A percentile compares a stretch with the other conserved stretches of the same genome.
Conservation (phyloP, 2,329 filamentous ascomycete species). For the Graphiopsis chlorocephala region DNA sequence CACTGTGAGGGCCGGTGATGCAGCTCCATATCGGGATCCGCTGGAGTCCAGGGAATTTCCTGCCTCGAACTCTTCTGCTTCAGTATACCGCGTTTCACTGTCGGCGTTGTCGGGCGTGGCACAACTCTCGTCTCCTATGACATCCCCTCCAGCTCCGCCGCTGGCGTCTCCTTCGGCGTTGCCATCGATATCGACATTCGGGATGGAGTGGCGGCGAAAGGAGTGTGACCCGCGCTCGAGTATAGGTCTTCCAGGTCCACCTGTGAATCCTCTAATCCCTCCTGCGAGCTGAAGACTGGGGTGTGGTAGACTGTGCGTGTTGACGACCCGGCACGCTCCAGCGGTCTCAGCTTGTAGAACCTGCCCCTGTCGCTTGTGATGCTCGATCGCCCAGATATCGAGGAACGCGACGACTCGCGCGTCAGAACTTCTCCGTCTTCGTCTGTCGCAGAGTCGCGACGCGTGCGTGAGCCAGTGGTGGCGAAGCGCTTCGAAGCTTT, state of each 20-base stretch:
- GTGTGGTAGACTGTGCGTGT: constrained; percentile 13
- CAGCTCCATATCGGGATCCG: background rate
- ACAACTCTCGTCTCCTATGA: background rate
- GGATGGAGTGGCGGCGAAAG: background rate
- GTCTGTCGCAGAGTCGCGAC: background rate
- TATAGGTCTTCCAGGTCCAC: constrained; percentile 2
- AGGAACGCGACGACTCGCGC: background rate
- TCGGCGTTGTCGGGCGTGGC: background rate
- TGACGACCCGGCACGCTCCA: constrained; percentile 10
- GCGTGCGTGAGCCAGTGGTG: constrained; percentile 14
- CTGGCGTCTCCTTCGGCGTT: constrained; percentile 6
- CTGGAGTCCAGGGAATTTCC: background rate
- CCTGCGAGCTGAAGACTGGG: background rate
- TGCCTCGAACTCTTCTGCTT: background rate
- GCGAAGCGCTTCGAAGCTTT: background rate
- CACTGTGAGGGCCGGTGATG: background rate
- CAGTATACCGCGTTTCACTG: background rate
- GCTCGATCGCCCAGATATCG: background rate
- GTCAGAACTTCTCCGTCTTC: background rate
- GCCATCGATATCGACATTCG: background rate
- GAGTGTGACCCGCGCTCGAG: constrained; percentile 11
- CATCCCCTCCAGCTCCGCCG: background rate
- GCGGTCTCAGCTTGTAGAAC: constrained; percentile 1
- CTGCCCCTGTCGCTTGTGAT: background rate
- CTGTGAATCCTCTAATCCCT: background rate